Conservation (phyloP, 352 stramenopile species). For the Blastocystis sp. region DNA sequence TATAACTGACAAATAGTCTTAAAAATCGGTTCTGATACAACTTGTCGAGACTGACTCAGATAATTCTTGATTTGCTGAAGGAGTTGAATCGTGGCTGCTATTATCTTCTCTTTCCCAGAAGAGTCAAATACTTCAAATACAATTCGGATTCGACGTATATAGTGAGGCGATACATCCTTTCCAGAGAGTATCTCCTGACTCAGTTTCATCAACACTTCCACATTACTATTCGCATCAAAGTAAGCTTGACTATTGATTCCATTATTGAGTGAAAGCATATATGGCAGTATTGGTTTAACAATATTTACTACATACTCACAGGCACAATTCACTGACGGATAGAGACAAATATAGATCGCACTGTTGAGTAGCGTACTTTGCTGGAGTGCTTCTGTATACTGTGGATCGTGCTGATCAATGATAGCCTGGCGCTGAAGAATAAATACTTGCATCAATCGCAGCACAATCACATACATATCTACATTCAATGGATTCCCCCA, state of each 20-base stretch:
- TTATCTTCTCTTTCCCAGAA: neutral
- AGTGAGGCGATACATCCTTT: neutral
- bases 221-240: neutral
- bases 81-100: neutral
- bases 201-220: neutral
- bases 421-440: neutral
- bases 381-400: neutral
- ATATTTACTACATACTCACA: neutral
- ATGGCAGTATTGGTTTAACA: neutral
- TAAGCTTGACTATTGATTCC: neutral
- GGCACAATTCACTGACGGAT: constrained; percentile 11
- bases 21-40: neutral
- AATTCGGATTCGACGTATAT: neutral
- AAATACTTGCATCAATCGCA: constrained; percentile 3
- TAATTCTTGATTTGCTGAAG: neutral
- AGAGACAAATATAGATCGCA: constrained; percentile 30
- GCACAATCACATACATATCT: constrained; percentile 26
- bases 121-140: neutral
- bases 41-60: neutral
- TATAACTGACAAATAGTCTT: neutral
- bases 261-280: neutral
- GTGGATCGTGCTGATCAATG: neutral
- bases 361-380: neutral
- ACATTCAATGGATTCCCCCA: constrained; percentile 37
- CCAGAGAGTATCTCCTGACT: neutral